Evolutionary conservation across 2,329 filamentous ascomycete species (phyloP).

Genomic region (Sclerotinia subarctica): DNA sequence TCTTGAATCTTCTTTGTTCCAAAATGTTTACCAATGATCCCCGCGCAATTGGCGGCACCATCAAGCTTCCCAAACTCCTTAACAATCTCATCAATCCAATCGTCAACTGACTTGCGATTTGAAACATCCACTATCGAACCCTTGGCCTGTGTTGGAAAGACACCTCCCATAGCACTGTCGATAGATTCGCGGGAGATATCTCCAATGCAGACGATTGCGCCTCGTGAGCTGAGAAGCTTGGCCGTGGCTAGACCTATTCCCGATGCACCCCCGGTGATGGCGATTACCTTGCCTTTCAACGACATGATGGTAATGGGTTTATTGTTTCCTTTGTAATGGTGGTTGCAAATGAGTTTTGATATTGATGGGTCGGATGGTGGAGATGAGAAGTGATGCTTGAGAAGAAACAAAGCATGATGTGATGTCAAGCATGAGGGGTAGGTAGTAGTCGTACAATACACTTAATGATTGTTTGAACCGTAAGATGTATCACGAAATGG

Average conservation of each 20-base stretch:
- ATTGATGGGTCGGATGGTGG: not conserved
- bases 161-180: slow-evolving; percentile 29
- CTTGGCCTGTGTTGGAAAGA: not conserved
- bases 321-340: not conserved
- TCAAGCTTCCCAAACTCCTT: slow-evolving; percentile 41
- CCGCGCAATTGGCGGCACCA: slow-evolving; percentile 52
- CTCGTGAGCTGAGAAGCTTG: slow-evolving; percentile 41
- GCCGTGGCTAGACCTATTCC: slow-evolving; percentile 75
- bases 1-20: slow-evolving; percentile 36
- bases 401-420: not conserved
- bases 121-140: slow-evolving; percentile 33
- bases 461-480: not conserved
- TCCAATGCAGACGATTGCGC: slow-evolving; percentile 33
- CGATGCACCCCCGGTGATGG: slow-evolving; percentile 75
- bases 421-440: not conserved
- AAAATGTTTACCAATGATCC: slow-evolving; percentile 39
- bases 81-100: slow-evolving; percentile 41
- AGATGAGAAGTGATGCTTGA: not conserved
- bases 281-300: slow-evolving; percentile 52
- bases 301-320: slow-evolving; percentile 26
- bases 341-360: not conserved
- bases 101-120: slow-evolving; percentile 36
- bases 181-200: slow-evolving; percentile 30
- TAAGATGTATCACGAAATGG: not conserved
- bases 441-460: not conserved